phyloP scores from a whole-genome alignment of 768 basidiomycete species.

The Hygrophoropsis aurantiaca region DNA sequence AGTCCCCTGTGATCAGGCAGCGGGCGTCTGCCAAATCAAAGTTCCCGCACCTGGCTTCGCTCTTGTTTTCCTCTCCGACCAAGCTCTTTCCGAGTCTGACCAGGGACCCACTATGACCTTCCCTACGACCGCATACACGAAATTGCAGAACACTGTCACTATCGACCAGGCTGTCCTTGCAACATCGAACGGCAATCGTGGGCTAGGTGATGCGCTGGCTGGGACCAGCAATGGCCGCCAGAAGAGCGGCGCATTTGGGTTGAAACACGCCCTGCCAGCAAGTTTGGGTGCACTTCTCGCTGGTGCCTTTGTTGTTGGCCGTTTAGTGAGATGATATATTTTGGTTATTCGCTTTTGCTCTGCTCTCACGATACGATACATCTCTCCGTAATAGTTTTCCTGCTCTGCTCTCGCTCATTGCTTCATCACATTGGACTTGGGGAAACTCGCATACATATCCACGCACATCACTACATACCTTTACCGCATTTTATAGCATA shows the following conservation, averaged over 20 bases:
- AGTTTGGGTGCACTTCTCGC: slow-evolving; percentile 10
- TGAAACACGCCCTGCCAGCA: slow-evolving; percentile 10
- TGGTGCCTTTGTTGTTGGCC: slow-evolving; percentile 13
- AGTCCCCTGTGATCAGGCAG: slow-evolving; percentile 54
- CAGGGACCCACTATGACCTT: slow-evolving; percentile 45
- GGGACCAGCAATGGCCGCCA: slow-evolving; percentile 8
- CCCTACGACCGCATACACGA: slow-evolving; percentile 58
- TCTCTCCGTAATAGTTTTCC: too few relatives aligned
- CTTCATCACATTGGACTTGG: too few relatives aligned
- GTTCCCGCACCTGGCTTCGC: slow-evolving; percentile 75
- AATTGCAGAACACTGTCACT: slow-evolving; percentile 52
- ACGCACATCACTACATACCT: too few relatives aligned
- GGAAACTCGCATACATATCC: too few relatives aligned
- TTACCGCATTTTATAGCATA: too few relatives aligned
- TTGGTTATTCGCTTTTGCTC: too few relatives aligned
- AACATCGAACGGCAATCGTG: slow-evolving; percentile 60
- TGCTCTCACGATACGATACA: too few relatives aligned
- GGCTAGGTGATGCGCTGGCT: slow-evolving; percentile 18
- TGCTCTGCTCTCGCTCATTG: too few relatives aligned
- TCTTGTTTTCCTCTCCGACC: slow-evolving; percentile 64
- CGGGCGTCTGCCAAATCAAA: slow-evolving; percentile 55
- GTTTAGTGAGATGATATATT: neutral
- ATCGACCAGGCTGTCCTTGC: slow-evolving; percentile 56
- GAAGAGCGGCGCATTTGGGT: slow-evolving; percentile 1
- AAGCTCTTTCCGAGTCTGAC: slow-evolving; percentile 35